Conservation (phyloP, 345 rosid genomes). For the Aquilaria malaccensis region DNA sequence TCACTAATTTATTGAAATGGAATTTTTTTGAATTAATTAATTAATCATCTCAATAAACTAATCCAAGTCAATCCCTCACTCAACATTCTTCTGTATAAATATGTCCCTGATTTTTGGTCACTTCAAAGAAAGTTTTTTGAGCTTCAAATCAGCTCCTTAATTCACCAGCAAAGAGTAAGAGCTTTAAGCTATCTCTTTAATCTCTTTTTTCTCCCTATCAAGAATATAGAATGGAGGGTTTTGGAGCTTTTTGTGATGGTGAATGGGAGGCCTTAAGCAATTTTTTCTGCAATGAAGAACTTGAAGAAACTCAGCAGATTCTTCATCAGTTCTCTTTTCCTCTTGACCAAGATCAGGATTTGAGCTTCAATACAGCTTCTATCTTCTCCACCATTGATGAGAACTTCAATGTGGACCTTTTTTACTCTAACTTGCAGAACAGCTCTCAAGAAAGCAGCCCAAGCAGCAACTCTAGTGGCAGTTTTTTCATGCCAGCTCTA, state of each 20-base stretch:
- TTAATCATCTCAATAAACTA: constrained; percentile 17
- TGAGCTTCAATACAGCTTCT: constrained; percentile 9
- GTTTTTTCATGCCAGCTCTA: constrained; percentile 15
- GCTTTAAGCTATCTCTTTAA: too few species aligned
- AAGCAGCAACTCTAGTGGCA: constrained; percentile 13
- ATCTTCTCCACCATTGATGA: constrained; percentile 22
- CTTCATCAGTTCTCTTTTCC: constrained; percentile 28
- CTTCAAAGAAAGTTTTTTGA: constrained; percentile 14
- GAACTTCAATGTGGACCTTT: constrained; percentile 12
- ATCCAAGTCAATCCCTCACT: constrained; percentile 33
- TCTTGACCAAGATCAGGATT: constrained; percentile 13
- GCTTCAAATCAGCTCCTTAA: constrained; percentile 10
- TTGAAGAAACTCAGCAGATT: constrained; percentile 22
- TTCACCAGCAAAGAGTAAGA: too few species aligned
- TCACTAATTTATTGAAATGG: too few species aligned
- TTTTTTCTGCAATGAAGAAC: constrained; percentile 28
- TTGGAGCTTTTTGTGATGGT: constrained; percentile 35
- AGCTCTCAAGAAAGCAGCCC: constrained; percentile 26
- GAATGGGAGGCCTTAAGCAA: constrained; percentile 42
- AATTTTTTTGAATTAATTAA: not conserved
- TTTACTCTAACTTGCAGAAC: constrained; percentile 14
- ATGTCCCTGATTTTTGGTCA: constrained; percentile 14
- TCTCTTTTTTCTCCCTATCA: constrained; percentile 6
- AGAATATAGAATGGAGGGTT: constrained; percentile 25
- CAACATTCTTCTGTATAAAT: constrained; percentile 32